Evolutionary conservation across 495 filamentous ascomycete genomes (phyloP).

Genomic region (Cercophora newfieldiana): DNA sequence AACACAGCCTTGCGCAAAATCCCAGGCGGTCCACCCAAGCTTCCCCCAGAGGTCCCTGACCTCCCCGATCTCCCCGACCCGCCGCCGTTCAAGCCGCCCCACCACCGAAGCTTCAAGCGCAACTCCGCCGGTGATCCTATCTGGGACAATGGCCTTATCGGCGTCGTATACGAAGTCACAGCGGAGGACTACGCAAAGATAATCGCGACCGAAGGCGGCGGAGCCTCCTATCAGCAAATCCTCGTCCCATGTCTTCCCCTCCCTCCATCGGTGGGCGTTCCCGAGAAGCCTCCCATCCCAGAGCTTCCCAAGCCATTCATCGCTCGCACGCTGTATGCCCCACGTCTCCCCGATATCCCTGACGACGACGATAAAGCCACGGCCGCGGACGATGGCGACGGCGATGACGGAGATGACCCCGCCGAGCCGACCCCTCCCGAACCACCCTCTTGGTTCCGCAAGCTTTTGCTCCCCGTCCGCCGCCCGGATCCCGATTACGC

Average conservation of each 20-base stretch:
- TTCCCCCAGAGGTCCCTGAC: slow-evolving; percentile 34
- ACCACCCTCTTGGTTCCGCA: slow-evolving; percentile 32
- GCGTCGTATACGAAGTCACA: slow-evolving; percentile 94
- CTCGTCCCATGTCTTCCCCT: slow-evolving; percentile 73
- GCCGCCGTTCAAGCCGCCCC: slow-evolving; percentile 41
- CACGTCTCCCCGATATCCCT: slow-evolving; percentile 33
- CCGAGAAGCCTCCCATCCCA: slow-evolving; percentile 43
- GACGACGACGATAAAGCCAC: slow-evolving; percentile 11
- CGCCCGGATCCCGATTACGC: slow-evolving; percentile 68
- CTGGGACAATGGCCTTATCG: slow-evolving; percentile 80
- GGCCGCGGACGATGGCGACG: background rate
- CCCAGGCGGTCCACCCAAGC: slow-evolving; percentile 33
- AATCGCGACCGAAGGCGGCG: slow-evolving; percentile 87
- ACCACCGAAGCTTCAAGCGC: slow-evolving; percentile 24
- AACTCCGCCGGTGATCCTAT: slow-evolving; percentile 40
- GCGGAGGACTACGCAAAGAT: slow-evolving; percentile 77
- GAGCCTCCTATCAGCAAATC: slow-evolving; percentile 78
- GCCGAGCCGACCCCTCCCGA: slow-evolving; percentile 19
- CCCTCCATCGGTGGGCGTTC: slow-evolving; percentile 43
- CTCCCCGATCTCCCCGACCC: slow-evolving; percentile 34
- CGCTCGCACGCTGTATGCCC: slow-evolving; percentile 47
- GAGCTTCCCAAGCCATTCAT: slow-evolving; percentile 45
- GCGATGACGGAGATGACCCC: slow-evolving; percentile 21
- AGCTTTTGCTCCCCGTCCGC: slow-evolving; percentile 36
- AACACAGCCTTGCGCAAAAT: slow-evolving; percentile 65